phyloP scores from a whole-genome alignment of 768 basidiomycete genomes.

The Chlorophyllum brunneum region DNA sequence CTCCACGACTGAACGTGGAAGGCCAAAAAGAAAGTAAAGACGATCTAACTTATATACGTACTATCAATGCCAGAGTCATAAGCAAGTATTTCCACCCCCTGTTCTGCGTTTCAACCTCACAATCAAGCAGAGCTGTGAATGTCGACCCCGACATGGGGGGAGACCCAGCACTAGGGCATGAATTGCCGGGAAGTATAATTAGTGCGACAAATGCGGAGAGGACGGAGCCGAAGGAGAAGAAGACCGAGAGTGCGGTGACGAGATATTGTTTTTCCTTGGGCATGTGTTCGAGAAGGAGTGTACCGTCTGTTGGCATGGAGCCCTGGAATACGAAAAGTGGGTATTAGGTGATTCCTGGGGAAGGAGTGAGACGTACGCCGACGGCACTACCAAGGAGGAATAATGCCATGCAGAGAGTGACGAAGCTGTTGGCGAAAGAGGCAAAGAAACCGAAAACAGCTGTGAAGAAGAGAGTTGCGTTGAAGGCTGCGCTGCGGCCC shows the following conservation, averaged over 20 bases:
- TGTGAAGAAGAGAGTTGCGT: slow-evolving; percentile 87
- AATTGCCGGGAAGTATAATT: slow-evolving; percentile 70
- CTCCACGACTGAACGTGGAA: background rate
- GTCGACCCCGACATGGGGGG: background rate
- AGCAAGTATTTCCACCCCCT: slow-evolving; percentile 90
- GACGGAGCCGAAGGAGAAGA: slow-evolving; percentile 93
- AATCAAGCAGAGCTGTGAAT: slow-evolving; percentile 25
- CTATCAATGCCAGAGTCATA: slow-evolving; percentile 71
- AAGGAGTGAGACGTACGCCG: slow-evolving; percentile 53
- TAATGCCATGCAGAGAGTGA: slow-evolving; percentile 64
- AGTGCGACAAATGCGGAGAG: slow-evolving; percentile 79
- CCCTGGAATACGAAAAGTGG: slow-evolving; percentile 43
- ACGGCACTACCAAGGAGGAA: slow-evolving; percentile 93
- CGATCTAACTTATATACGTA: slow-evolving; percentile 45
- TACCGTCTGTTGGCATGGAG: slow-evolving; percentile 96
- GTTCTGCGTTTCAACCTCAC: slow-evolving; percentile 68
- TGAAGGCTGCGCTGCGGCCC: slow-evolving; percentile 89
- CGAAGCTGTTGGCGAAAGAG: slow-evolving; percentile 69
- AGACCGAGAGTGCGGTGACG: slow-evolving; percentile 88
- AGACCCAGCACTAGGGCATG: slow-evolving; percentile 39
- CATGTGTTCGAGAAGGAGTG: slow-evolving; percentile 87
- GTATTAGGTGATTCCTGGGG: background rate
- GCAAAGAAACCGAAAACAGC: slow-evolving; percentile 82
- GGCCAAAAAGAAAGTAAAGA: background rate
- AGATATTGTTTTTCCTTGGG: slow-evolving; percentile 90